A percentile compares a stretch with the other conserved stretches of the same genome.
Evolutionary conservation across 345 rosid species (phyloP).

Genomic region (Linum lewisii): DNA sequence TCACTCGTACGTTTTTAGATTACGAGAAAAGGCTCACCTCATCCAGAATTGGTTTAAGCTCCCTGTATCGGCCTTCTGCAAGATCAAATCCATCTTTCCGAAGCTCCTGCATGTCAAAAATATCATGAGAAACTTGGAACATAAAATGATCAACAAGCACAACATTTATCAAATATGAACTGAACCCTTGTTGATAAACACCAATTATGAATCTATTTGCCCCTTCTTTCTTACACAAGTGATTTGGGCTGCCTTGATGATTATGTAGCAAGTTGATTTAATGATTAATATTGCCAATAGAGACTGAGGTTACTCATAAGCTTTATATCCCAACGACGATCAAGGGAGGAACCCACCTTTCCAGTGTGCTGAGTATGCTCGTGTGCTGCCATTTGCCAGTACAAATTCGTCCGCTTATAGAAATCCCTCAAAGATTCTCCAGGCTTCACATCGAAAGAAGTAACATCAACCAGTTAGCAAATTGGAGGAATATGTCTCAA

Average conservation of each 20-base stretch:
- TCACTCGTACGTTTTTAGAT: too few relatives aligned
- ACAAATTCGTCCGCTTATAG: conserved; percentile 79
- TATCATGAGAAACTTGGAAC: too few relatives aligned
- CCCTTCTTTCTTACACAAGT: too few relatives aligned
- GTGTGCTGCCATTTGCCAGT: conserved; percentile 99
- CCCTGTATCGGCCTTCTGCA: conserved; percentile 72
- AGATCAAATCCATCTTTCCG: conserved; percentile 96
- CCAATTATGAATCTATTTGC: too few relatives aligned
- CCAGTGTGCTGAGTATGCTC: conserved; percentile 98
- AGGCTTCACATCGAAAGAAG: conserved; percentile 43
- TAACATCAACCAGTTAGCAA: conserved; percentile 7
- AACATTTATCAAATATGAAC: too few relatives aligned
- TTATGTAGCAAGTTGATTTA: neutral
- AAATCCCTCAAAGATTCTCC: conserved; percentile 91
- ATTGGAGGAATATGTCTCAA: neutral
- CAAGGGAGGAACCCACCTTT: conserved; percentile 44
- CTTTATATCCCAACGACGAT: neutral
- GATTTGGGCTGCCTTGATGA: too few relatives aligned
- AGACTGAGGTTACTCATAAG: neutral
- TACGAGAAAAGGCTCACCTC: conserved; percentile 42
- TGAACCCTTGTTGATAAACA: too few relatives aligned
- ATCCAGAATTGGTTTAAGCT: conserved; percentile 86
- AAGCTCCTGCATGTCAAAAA: conserved; percentile 52
- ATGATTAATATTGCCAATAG: neutral
- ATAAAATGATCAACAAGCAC: too few relatives aligned